A percentile compares a stretch with the other conserved stretches of the same genome.
Conservation (phyloP, 2,329 filamentous ascomycete genomes). For the Neoarthrinium moseri region DNA sequence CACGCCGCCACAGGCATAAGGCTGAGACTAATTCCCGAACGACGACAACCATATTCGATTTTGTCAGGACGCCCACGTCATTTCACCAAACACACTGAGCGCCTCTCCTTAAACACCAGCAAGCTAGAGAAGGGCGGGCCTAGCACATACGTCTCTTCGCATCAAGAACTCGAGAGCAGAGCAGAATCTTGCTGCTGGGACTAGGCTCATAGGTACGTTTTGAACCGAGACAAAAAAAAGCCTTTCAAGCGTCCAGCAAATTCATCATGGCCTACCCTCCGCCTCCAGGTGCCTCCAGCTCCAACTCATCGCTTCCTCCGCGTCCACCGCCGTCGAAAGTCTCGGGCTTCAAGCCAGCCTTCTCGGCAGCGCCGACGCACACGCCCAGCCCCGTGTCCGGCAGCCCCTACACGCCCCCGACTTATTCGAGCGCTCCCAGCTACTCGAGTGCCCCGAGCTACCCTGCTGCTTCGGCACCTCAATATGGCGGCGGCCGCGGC, state of each 20-base stretch:
- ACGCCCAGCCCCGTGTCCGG: slow-evolving; percentile 28
- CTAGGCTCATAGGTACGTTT: slow-evolving; percentile 52
- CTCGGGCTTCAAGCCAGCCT: slow-evolving; percentile 50
- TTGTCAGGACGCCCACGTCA: too few species aligned
- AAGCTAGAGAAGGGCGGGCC: too few species aligned
- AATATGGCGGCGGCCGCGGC: slow-evolving; percentile 40
- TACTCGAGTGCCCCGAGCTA: slow-evolving; percentile 36
- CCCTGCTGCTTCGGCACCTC: slow-evolving; percentile 34
- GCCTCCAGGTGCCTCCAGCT: slow-evolving; percentile 70
- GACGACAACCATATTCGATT: too few species aligned
- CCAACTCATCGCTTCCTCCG: slow-evolving; percentile 65
- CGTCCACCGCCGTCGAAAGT: slow-evolving; percentile 65
- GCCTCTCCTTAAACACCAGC: too few species aligned
- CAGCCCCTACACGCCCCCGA: slow-evolving; percentile 34
- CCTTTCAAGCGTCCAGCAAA: slow-evolving; percentile 37
- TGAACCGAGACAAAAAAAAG: slow-evolving; percentile 28
- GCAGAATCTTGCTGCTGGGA: slow-evolving; percentile 10
- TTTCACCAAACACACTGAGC: too few species aligned
- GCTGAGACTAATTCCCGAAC: too few species aligned
- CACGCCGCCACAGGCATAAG: too few species aligned
- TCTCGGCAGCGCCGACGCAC: slow-evolving; percentile 35
- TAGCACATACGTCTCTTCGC: too few species aligned
- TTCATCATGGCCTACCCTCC: slow-evolving; percentile 85
- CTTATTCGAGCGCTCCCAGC: slow-evolving; percentile 21
- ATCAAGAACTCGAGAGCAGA: too few species aligned